Base-by-base conservation (phyloP, 768 basidiomycete genomes). In the Amanita fuliginea region DNA sequence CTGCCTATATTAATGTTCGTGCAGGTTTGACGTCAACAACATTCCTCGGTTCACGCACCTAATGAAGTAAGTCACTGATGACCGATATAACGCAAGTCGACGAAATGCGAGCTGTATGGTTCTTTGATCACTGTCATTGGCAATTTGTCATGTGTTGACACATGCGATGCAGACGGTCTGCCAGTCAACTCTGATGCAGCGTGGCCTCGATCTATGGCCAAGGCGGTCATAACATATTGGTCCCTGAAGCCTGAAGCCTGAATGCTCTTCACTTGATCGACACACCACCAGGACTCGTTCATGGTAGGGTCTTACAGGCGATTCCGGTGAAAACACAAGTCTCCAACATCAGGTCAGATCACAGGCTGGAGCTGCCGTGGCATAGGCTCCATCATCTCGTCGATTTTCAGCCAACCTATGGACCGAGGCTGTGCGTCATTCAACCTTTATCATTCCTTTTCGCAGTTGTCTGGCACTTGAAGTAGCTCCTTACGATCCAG, bases 131-230 rank as follows among this genome's bases (percentile, higher is more conserved):
- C 28, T 32, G 44, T 19, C 44, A 19, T 14, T 28, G 42, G 18
- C 44, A 33, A 45, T 45, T 45, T 45, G 44, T 45, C 44, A 45
- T 45, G 30, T 45, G 44, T 32, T 45, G 44, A 45, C 44, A 44
- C 43, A 35, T 28, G 44, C 18, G 18, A 18, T n/a, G 24, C 13
- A n/a, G 24, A 22, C 41, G 13, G 28, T 28, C n/a, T 16, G 32
- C 24, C 32, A 26, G 43, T 26, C 19, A 44, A 44, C 28, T 44
- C 32, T 44, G 11, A 44, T 24, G 21, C 22, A n/a, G 32, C 28
- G 18, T 30, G 43, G n/a, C n/a, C n/a, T 33, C 18, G 33, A 26
- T 26, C 41, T 28, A 28, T 26, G 26, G 14, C 7, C 24, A 24
- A 24, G 14, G 24, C 9, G 11, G 41, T 14, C 41, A 6, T 6